Evolutionary conservation across 305 asterid species (phyloP).

Genomic region (Rubia peregrina): DNA sequence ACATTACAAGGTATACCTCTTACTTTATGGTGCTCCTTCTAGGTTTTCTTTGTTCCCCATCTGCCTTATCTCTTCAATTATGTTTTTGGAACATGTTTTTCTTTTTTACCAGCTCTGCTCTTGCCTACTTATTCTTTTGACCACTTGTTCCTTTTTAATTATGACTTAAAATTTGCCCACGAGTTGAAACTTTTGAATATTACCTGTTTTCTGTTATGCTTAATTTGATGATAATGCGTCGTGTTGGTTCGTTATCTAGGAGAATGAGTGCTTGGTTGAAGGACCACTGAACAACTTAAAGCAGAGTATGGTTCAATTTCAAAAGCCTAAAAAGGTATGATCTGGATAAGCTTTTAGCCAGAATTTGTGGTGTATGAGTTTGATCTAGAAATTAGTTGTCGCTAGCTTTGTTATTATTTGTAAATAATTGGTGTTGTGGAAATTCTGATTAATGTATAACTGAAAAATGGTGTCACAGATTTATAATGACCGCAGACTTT

Average conservation of each 20-base stretch:
- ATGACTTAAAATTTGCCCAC: background rate
- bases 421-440: background rate
- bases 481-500: slow-evolving; percentile 84
- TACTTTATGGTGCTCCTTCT: slow-evolving; percentile 11
- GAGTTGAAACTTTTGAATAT: background rate
- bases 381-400: background rate
- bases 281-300: slow-evolving; percentile 95
- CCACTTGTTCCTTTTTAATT: background rate
- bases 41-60: background rate
- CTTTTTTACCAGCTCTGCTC: background rate
- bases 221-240: slow-evolving; percentile 8
- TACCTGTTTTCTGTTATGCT: slow-evolving; percentile 1
- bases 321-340: slow-evolving; percentile 91
- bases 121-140: background rate
- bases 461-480: slow-evolving; percentile 40
- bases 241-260: slow-evolving; percentile 38
- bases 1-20: slow-evolving; percentile 70
- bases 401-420: background rate
- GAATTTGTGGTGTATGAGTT: background rate
- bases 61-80: background rate
- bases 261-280: slow-evolving; percentile 98
- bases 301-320: slow-evolving; percentile 99
- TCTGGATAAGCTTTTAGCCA: background rate
- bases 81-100: background rate
- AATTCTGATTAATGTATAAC: background rate